Conservation (phyloP, 257 asterid species). For the Catharanthus roseus region DNA sequence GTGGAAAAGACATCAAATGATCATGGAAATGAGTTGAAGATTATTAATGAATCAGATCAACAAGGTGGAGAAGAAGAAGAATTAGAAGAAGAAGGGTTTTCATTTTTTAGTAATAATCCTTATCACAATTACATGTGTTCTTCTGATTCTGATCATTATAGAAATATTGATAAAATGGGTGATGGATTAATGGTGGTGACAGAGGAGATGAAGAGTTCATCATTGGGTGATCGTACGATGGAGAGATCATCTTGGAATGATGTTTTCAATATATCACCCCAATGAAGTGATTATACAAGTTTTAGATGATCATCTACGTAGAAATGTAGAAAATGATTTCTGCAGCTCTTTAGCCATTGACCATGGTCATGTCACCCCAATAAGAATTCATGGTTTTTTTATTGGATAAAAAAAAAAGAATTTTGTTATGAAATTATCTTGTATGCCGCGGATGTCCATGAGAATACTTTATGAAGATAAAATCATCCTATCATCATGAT, state of each 20-base stretch:
- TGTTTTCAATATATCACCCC: conserved; percentile 1
- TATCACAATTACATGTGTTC: conserved; percentile 14
- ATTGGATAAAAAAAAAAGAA: no score
- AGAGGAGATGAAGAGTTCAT: conserved; percentile 19
- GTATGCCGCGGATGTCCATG: no score
- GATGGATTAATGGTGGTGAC: conserved; percentile 19
- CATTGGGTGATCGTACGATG: conserved; percentile 13
- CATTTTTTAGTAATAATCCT: conserved; percentile 21
- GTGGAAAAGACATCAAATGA: conserved; percentile 42
- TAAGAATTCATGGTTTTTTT: no score
- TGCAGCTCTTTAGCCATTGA: no score
- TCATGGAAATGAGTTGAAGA: conserved; percentile 12
- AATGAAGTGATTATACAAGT: no score
- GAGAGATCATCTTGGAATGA: conserved; percentile 26
- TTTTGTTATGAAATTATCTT: no score
- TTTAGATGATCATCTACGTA: no score
- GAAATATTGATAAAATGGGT: conserved; percentile 12
- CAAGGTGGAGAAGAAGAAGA: conserved; percentile 7
- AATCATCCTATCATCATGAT: no score
- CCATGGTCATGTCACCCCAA: no score
- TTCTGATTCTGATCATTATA: conserved; percentile 9
- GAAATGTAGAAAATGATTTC: no score
- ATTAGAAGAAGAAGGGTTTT: conserved; percentile 15
- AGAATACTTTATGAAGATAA: no score
- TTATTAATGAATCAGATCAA: no score